phyloP scores from a whole-genome alignment of 1,284 basidiomycete genomes.

The Rhodotorula sp. region DNA sequence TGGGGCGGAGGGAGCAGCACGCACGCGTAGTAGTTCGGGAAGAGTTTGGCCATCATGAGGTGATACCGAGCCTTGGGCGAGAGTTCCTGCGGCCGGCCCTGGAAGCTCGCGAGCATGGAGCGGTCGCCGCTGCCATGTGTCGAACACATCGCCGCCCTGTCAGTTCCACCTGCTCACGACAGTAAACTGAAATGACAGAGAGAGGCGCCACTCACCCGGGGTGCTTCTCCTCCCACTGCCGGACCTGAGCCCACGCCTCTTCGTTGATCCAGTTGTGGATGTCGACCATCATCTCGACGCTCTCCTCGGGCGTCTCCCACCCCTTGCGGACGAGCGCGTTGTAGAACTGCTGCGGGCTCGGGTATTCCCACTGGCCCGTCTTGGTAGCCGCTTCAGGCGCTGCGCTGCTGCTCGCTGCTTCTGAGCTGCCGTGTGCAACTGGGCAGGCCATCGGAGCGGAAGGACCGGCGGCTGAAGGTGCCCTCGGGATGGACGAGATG shows the following conservation, averaged over 20 bases:
- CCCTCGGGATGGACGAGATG: conserved; percentile 81
- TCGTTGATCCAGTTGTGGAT: conserved; percentile 99
- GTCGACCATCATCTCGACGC: conserved; percentile 93
- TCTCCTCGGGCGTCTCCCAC: conserved; percentile 95
- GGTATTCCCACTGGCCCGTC: conserved; percentile 80
- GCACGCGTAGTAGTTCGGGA: conserved; percentile 85
- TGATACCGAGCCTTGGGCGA: conserved; percentile 79
- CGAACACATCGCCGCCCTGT: neutral
- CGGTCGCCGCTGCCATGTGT: conserved; percentile 52
- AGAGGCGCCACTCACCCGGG: conserved; percentile 51
- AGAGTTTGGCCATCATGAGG: conserved; percentile 77
- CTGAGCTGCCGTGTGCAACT: conserved; percentile 40
- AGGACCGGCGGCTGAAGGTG: conserved; percentile 47
- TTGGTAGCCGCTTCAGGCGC: conserved; percentile 6
- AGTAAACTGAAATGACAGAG: too few relatives aligned
- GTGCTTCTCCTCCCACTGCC: conserved; percentile 83
- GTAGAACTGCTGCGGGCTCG: conserved; percentile 97
- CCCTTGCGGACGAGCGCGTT: conserved; percentile 96
- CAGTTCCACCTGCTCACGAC: neutral
- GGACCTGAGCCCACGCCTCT: conserved; percentile 90
- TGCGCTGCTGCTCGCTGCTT: neutral
- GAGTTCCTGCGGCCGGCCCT: conserved; percentile 81
- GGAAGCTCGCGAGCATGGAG: conserved; percentile 73
- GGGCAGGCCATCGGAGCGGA: conserved; percentile 44
- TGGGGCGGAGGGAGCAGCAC: conserved; percentile 42